Evolutionary conservation across 495 filamentous ascomycete genomes (phyloP).

Genomic region (Astrothelium subdiscretum): DNA sequence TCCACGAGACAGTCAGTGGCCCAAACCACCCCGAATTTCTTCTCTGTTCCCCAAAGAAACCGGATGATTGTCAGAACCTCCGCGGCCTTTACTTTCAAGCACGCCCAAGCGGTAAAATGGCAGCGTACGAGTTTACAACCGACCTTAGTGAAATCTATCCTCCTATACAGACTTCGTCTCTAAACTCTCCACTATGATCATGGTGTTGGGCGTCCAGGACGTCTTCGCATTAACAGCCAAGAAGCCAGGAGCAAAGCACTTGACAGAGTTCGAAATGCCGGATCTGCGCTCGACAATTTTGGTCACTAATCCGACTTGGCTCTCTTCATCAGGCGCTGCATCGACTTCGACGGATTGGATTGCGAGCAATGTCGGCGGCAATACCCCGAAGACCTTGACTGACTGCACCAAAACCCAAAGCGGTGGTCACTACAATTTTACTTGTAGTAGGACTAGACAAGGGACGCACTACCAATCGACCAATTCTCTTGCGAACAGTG

Average conservation of each 20-base stretch:
- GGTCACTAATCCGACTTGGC: background rate
- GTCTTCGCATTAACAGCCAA: background rate
- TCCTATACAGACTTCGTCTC: background rate
- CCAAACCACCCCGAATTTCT: background rate
- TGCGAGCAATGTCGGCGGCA: background rate
- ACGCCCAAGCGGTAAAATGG: background rate
- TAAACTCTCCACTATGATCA: background rate
- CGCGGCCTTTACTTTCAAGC: background rate
- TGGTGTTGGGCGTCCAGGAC: background rate
- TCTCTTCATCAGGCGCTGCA: background rate
- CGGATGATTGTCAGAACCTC: background rate
- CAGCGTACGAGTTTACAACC: background rate
- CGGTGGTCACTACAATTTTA: background rate
- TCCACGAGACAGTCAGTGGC: background rate
- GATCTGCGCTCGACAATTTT: background rate
- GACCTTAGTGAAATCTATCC: background rate
- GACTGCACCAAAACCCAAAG: background rate
- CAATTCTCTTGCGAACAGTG: background rate
- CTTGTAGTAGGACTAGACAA: background rate
- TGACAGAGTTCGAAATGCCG: background rate
- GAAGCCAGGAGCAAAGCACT: background rate
- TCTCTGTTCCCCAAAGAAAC: background rate
- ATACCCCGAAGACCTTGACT: background rate
- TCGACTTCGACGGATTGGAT: background rate
- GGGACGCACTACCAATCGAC: background rate